Base-by-base conservation (phyloP, 108 stramenopile genomes). In the Skeletonema marinoi region DNA sequence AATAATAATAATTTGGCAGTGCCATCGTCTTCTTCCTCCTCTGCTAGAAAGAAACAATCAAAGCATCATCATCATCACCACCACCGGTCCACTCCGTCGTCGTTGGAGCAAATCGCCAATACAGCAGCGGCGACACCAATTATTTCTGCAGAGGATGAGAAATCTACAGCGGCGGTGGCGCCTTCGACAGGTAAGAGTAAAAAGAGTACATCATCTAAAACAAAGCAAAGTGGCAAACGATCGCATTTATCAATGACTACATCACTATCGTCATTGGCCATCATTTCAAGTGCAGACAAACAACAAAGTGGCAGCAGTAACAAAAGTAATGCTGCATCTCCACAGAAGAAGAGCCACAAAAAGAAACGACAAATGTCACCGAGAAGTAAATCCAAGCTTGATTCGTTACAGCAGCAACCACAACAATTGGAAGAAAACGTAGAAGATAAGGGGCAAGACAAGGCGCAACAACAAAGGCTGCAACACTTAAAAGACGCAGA, bases 301-400 rank as follows among this genome's bases (percentile, higher is more conserved):
- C 32, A 32, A 36, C 32, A 51, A 36, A n/a, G 16, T 63, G 59
- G 29, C 29, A 35, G 1, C 35, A 29, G 31, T 63, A 33, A 10
- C 4, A 31, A 31, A 3, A 60, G 5, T 63, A 32, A 16, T 16
- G 12, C 12, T 35, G 32, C 33, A 12, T 63, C 35, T 9, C 17
- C 62, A 29, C 62, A 63, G n/a, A 33, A 33, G 62, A 33, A 33
- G 62, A 63, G 54, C 54, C 54, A 35, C 6, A 36, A 63, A 19
- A 33, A 63, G 62, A 31, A 51, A 54, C 68, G 68, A 31, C 68
- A 54, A 32, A 70, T 70, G 68, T 70, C 68, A 35, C 68, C 68
- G 16, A 29, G 56, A 36, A 56, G 68, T 36, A 70, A 70, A 59
- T 36, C 54, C 54, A 33, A 70, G 54, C 35, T 58, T 36, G 50